Evolutionary conservation across 805 yeast species (phyloP).

Genomic region (Wickerhamiella qilinensis): DNA sequence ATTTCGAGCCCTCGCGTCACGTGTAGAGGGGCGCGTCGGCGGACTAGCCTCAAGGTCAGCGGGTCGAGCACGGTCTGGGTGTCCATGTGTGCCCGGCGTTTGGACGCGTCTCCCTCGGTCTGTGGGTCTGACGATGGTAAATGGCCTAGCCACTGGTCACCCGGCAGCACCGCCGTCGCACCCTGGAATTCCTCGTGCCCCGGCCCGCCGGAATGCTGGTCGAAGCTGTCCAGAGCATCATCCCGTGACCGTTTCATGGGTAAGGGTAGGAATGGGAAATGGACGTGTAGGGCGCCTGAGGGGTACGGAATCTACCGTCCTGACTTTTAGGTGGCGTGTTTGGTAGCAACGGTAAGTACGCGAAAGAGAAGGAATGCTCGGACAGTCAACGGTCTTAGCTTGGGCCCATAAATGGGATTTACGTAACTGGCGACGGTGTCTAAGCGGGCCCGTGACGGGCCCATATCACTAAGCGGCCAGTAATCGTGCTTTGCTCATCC

Average conservation of each 20-base stretch:
- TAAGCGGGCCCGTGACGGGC: neutral
- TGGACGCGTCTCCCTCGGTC: neutral
- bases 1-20: neutral
- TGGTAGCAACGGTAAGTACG: slow-evolving; percentile 6
- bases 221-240: too few relatives aligned
- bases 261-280: neutral
- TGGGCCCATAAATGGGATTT: neutral
- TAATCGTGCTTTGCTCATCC: slow-evolving; percentile 2
- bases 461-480: slow-evolving; percentile 7
- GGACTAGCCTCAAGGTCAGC: neutral
- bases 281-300: neutral
- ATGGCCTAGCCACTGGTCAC: too few relatives aligned
- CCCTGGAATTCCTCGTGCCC: too few relatives aligned
- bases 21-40: neutral
- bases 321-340: neutral
- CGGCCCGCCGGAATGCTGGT: too few relatives aligned
- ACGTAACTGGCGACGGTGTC: slow-evolving; percentile 4
- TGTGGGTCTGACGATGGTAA: neutral
- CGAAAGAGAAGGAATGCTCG: neutral
- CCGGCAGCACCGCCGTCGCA: too few relatives aligned
- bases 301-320: neutral
- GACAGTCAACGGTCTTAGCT: neutral
- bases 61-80: slow-evolving; percentile 1
- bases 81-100: neutral
- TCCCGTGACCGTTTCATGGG: slow-evolving; percentile 7